A percentile compares a stretch with the other conserved stretches of the same genome.
These are phyloP conservation scores for Fraxinus paxiana DNA, from an alignment of 305 asterid genomes.

Conservation along the genomic window DNA sequence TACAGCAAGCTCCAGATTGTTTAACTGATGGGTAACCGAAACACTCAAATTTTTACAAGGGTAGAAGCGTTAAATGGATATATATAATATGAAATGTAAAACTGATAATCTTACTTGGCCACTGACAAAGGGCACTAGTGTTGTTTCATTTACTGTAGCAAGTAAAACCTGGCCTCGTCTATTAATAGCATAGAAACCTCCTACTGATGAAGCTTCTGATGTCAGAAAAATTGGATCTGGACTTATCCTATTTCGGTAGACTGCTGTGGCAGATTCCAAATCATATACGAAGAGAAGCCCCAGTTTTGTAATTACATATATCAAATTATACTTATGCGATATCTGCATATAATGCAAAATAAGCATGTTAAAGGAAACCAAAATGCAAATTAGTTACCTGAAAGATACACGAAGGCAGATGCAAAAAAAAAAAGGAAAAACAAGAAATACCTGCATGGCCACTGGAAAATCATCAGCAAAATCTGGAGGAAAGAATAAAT, in stretches of 20 bases:
- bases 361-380: not conserved
- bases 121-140: constrained; percentile 87
- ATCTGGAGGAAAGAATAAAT: constrained; percentile 85
- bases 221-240: constrained; percentile 96
- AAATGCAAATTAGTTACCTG: constrained; percentile 4
- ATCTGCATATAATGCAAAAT: constrained; percentile 28
- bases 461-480: constrained; percentile 66
- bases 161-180: constrained; percentile 97
- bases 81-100: constrained; percentile 14
- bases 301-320: constrained; percentile 46
- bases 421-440: not conserved
- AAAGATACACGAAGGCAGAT: not conserved
- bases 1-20: constrained; percentile 98
- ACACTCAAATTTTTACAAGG: constrained; percentile 10
- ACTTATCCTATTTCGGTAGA: constrained; percentile 92
- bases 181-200: constrained; percentile 95
- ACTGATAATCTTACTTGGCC: constrained; percentile 68
- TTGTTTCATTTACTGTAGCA: constrained; percentile 90
- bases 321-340: constrained; percentile 41
- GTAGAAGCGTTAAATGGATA: not conserved
- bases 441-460: constrained; percentile 34
- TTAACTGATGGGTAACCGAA: constrained; percentile 51
- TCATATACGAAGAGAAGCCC: constrained; percentile 44
- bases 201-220: constrained; percentile 86
- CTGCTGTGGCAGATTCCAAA: constrained; percentile 82